Conservation (phyloP, 805 yeast species). For the Saitoella complicata region DNA sequence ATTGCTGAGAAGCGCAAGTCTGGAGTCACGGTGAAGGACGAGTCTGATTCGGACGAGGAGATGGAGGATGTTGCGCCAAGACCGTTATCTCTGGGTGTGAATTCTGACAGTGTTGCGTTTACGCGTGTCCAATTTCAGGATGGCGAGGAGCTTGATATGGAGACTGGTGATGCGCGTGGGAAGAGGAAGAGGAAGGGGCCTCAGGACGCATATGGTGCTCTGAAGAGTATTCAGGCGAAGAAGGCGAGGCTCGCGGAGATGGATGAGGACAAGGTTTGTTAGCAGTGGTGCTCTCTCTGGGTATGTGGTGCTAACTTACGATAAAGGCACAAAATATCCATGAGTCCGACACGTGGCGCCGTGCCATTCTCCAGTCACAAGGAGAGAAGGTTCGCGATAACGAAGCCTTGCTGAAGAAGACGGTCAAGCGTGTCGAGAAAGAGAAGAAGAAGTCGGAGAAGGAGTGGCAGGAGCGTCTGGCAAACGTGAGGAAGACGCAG, state of each 20-base stretch:
- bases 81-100: constrained; percentile 23
- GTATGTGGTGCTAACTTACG: neutral
- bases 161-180: constrained; percentile 32
- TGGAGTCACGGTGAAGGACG: constrained; percentile 23
- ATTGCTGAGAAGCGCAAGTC: constrained; percentile 17
- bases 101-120: constrained; percentile 71
- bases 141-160: constrained; percentile 50
- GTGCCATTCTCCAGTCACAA: constrained; percentile 70
- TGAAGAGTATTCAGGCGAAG: constrained; percentile 57
- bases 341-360: constrained; percentile 73
- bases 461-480: constrained; percentile 86
- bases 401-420: constrained; percentile 71
- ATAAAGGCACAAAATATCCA: constrained; percentile 30
- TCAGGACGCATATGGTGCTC: constrained; percentile 70
- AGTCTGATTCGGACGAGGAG: constrained; percentile 19
- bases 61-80: constrained; percentile 18
- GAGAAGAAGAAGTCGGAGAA: constrained; percentile 70
- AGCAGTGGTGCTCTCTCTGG: neutral
- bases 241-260: constrained; percentile 44
- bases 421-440: constrained; percentile 68
- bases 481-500: constrained; percentile 57
- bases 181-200: constrained; percentile 64
- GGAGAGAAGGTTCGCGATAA: constrained; percentile 81
- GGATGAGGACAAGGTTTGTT: constrained; percentile 36
- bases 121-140: constrained; percentile 44